Conservation (phyloP, 768 basidiomycete species). For the Pulveroboletus sp. region DNA sequence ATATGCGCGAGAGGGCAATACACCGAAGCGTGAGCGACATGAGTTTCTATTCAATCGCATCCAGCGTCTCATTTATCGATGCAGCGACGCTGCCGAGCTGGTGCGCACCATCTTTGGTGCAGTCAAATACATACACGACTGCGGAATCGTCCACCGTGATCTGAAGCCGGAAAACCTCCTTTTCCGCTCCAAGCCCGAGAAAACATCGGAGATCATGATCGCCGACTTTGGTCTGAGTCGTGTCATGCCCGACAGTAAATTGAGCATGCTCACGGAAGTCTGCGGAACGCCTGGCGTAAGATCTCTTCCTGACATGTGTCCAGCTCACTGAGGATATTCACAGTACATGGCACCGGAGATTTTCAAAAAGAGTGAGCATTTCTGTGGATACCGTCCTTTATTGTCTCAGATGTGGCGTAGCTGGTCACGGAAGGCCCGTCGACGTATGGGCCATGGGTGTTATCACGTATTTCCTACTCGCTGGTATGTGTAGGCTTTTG, state of each 20-base stretch:
- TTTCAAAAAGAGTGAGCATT: constrained; percentile 74
- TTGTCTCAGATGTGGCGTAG: constrained; percentile 33
- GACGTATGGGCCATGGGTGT: constrained; percentile 99
- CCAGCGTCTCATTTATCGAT: constrained; percentile 24
- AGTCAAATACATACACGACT: constrained; percentile 87
- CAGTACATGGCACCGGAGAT: constrained; percentile 97
- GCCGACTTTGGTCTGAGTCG: constrained; percentile 95
- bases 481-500: constrained; percentile 35
- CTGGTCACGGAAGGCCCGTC: constrained; percentile 91
- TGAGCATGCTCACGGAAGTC: constrained; percentile 86
- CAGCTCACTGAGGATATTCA: constrained; percentile 4
- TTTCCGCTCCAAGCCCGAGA: constrained; percentile 81
- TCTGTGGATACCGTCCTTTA: neutral
- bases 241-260: constrained; percentile 86
- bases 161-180: constrained; percentile 97
- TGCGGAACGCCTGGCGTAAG: constrained; percentile 89
- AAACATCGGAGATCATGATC: constrained; percentile 89
- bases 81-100: constrained; percentile 83
- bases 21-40: constrained; percentile 73
- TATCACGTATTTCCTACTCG: constrained; percentile 94
- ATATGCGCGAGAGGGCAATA: constrained; percentile 98
- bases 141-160: constrained; percentile 94
- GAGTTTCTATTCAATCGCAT: neutral
- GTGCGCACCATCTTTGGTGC: constrained; percentile 83
- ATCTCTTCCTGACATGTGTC: constrained; percentile 7